phyloP scores from a whole-genome alignment of 2,329 filamentous ascomycete genomes.

The Pseudogymnoascus sp. region DNA sequence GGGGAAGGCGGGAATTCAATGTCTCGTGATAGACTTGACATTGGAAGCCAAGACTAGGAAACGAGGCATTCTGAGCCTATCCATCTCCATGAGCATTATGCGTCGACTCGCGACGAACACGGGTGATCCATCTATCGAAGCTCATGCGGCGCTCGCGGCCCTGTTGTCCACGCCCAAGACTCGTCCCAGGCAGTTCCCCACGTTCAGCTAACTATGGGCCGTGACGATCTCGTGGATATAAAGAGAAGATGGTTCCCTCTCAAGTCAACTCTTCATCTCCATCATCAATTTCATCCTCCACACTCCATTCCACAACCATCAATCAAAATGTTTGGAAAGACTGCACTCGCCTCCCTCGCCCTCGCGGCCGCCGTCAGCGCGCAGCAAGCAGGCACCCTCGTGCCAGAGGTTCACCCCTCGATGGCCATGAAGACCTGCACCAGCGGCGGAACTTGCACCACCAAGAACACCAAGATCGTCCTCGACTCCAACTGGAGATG shows the following conservation, averaged over 20 bases:
- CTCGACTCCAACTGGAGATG: slow-evolving; percentile 48
- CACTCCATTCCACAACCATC: slow-evolving; percentile 2
- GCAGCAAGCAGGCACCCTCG: slow-evolving; percentile 37
- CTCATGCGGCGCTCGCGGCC: slow-evolving; percentile 2
- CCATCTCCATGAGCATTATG: not conserved
- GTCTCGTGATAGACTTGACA: slow-evolving; percentile 8
- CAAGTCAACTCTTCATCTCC: not conserved
- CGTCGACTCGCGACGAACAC: not conserved
- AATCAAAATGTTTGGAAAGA: not conserved
- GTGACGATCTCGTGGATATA: not conserved
- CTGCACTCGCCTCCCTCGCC: slow-evolving; percentile 25
- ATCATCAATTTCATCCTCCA: no score
- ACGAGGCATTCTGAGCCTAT: no score
- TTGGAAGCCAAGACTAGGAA: not conserved
- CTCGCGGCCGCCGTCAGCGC: slow-evolving; percentile 34
- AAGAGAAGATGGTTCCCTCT: not conserved
- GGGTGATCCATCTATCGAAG: not conserved
- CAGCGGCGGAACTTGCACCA: slow-evolving; percentile 35
- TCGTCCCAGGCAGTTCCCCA: no score
- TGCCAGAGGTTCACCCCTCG: slow-evolving; percentile 38
- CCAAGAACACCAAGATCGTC: slow-evolving; percentile 37
- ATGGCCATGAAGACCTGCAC: slow-evolving; percentile 42
- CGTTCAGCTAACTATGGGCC: not conserved
- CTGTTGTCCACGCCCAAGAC: not conserved
- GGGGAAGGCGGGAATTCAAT: not conserved